Base-by-base conservation (phyloP, 495 filamentous ascomycete genomes). In the Bryoglossum gracile region DNA sequence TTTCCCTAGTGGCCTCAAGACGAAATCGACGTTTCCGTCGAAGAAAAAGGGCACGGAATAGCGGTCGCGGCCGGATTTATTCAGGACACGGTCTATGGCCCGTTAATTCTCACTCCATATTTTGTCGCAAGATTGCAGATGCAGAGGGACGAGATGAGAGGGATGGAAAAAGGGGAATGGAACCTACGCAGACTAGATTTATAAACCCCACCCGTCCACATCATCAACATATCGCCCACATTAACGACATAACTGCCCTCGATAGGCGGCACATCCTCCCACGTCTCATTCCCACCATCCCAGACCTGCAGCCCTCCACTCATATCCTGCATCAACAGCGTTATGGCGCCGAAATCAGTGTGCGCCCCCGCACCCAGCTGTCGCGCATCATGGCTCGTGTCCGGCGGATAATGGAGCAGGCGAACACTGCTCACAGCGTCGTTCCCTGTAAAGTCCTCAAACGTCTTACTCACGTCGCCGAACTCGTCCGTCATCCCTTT, bases 181-280 rank as follows among this genome's bases (percentile, higher is more conserved):
- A n/a, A n/a, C n/a, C n/a, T n/a, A 45, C 73, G 71, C 13, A 68
- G 53, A 5, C 64, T 67, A 11, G 65, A 69, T 45, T 60, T 64
- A 43, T 72, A 74, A 19, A 42, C 62, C 24, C 63, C 61, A 37
- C 67, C 66, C 8, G 69, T 67, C 69, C 65, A 68, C 22, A 69
- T 58, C 26, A 65, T 60, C 41, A 73, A 45, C 30, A 63, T 65
- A 49, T 74, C 65, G 3, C 61, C 65, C 14, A 75, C 68, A 48
- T 77, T 77, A 16, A 77, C 64, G 1, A 77, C 72, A 50, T 74
- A 61, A 26, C 69, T 73, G 0, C 66, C 67, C 17, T 62, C 59
- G 13, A 68, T 62, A 2, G 71, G 71, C 6, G 28, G 8, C 3
- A 63, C 55, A 46, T 61, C 55, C 25, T 49, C 38, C 62, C 58